Percentiles rank a stretch among this genome's conserved stretches.
These are phyloP conservation scores for Paramecium pentaurelia DNA, from an alignment of 73 alveolate genomes.

Conservation along the genomic window DNA sequence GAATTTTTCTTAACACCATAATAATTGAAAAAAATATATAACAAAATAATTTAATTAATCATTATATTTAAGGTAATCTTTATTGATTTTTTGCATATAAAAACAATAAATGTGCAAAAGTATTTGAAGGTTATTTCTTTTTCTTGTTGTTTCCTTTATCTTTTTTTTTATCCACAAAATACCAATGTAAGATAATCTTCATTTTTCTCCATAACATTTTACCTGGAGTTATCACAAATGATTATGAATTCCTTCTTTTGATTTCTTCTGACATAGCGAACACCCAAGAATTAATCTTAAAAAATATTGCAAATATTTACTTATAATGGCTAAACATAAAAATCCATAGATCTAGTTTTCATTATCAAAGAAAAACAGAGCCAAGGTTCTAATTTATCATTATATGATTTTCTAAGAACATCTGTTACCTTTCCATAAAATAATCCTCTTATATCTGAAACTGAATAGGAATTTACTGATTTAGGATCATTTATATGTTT, in stretches of 20 bases:
- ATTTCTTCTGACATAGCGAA: slow-evolving; percentile 52
- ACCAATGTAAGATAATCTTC: neutral
- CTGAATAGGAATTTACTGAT: slow-evolving; percentile 9
- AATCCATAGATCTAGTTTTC: slow-evolving; percentile 55
- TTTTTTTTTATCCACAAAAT: slow-evolving; percentile 15
- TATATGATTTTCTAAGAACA: slow-evolving; percentile 38
- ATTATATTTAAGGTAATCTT: neutral
- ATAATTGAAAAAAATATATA: neutral
- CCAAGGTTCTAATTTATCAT: slow-evolving; percentile 51
- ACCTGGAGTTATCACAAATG: slow-evolving; percentile 46
- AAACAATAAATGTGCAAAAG: neutral
- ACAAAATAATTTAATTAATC: neutral
- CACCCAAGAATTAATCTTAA: slow-evolving; percentile 30
- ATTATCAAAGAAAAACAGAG: slow-evolving; percentile 43
- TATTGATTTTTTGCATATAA: neutral
- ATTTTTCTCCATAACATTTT: slow-evolving; percentile 35
- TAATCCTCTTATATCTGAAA: slow-evolving; percentile 32
- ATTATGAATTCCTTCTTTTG: slow-evolving; percentile 43
- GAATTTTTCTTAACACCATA: neutral
- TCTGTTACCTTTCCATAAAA: slow-evolving; percentile 48
- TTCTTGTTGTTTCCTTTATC: neutral
- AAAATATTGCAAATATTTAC: neutral
- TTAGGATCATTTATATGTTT: slow-evolving; percentile 44
- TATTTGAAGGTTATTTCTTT: neutral
- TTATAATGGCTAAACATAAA: neutral